phyloP scores from a whole-genome alignment of 1,284 basidiomycete genomes.

The Trichosporon coremiiforme region DNA sequence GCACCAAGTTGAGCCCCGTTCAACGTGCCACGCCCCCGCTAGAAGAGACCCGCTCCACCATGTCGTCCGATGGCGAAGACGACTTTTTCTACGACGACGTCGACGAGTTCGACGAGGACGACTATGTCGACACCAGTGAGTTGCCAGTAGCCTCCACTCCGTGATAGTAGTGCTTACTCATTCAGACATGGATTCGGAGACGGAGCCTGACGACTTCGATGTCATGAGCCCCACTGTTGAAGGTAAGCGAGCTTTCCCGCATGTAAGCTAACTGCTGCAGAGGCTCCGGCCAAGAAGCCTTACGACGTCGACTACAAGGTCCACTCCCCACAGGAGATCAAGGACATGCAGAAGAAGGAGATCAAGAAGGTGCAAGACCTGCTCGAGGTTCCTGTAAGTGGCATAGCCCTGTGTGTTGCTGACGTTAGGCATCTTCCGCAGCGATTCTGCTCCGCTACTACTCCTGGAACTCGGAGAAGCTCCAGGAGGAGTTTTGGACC shows the following conservation, averaged over 20 bases:
- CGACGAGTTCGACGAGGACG: constrained; percentile 48
- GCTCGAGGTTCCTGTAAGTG: constrained; percentile 78
- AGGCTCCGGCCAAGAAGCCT: constrained; percentile 49
- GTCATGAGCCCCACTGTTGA: constrained; percentile 49
- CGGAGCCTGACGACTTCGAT: constrained; percentile 52
- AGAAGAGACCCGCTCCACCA: constrained; percentile 30
- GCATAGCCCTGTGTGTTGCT: constrained; percentile 24
- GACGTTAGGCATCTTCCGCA: constrained; percentile 62
- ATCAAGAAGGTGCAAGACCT: constrained; percentile 81
- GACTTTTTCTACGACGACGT: constrained; percentile 48
- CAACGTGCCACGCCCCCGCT: constrained; percentile 9
- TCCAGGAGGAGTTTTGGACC: constrained; percentile 96
- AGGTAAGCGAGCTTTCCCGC: constrained; percentile 38
- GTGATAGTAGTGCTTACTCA: constrained; percentile 3
- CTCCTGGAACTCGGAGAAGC: constrained; percentile 92
- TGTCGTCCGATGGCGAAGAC: constrained; percentile 55
- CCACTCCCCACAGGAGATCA: constrained; percentile 74
- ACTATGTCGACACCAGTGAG: constrained; percentile 42
- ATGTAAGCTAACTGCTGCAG: constrained; percentile 28
- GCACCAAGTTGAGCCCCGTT: constrained; percentile 20
- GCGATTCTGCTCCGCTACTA: constrained; percentile 80
- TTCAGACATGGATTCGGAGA: constrained; percentile 38
- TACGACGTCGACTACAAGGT: constrained; percentile 60
- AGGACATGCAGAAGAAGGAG: constrained; percentile 73
- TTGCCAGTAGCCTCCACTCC: neutral